Evolutionary conservation across 2,329 filamentous ascomycete species (phyloP).

Genomic region (Tympanopsis confertula): DNA sequence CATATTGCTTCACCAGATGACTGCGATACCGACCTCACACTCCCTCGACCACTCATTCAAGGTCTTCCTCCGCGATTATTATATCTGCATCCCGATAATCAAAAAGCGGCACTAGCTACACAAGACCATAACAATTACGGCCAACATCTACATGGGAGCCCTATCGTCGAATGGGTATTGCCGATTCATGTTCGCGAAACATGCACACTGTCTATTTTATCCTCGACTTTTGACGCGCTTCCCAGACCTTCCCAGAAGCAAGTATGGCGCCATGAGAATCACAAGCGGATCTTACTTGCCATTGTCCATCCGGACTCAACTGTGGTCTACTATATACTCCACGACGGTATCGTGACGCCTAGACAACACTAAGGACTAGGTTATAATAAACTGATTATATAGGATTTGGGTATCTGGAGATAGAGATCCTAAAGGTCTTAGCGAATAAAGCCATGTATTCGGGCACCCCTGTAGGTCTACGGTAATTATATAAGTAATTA

Average conservation of each 20-base stretch:
- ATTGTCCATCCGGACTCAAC: slow-evolving; percentile 72
- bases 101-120: slow-evolving; percentile 58
- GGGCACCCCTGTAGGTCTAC: too few relatives aligned
- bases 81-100: slow-evolving; percentile 74
- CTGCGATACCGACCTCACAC: slow-evolving; percentile 15
- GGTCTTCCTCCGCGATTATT: slow-evolving; percentile 63
- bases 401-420: too few relatives aligned
- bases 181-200: slow-evolving; percentile 63
- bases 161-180: slow-evolving; percentile 66
- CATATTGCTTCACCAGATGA: slow-evolving; percentile 26
- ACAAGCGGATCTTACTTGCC: slow-evolving; percentile 63
- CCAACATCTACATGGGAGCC: slow-evolving; percentile 20
- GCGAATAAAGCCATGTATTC: too few relatives aligned
- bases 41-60: slow-evolving; percentile 54
- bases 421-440: too few relatives aligned
- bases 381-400: not conserved
- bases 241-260: slow-evolving; percentile 27
- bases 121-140: not conserved
- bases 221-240: slow-evolving; percentile 58
- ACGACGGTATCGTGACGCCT: slow-evolving; percentile 79
- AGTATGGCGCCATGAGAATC: slow-evolving; percentile 31
- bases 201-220: slow-evolving; percentile 56
- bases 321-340: slow-evolving; percentile 73
- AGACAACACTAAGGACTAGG: slow-evolving; percentile 54
- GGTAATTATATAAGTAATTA: too few relatives aligned